Conservation (phyloP, 2,329 filamentous ascomycete genomes). For the Penicillium sp. region DNA sequence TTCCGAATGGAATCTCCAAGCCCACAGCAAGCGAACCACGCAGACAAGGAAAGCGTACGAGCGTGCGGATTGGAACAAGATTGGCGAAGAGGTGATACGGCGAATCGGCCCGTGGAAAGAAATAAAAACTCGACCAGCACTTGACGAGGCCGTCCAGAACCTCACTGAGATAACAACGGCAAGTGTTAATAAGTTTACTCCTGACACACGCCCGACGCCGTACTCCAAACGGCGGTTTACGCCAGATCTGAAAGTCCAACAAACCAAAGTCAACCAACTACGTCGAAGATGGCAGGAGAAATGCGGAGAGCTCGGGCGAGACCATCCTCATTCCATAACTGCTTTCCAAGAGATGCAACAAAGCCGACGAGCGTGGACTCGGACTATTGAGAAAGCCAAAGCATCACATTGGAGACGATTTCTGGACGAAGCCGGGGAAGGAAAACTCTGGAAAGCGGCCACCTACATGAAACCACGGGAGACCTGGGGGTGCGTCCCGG, state of each 20-base stretch:
- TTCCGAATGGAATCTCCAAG: background rate
- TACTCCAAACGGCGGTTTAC: constrained; percentile 31
- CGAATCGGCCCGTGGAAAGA: background rate
- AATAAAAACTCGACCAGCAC: background rate
- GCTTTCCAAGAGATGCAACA: constrained; percentile 15
- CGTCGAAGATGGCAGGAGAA: constrained; percentile 22
- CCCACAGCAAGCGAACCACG: background rate
- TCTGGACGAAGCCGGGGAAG: constrained; percentile 12
- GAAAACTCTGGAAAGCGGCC: constrained; percentile 19
- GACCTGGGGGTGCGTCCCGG: constrained; percentile 13
- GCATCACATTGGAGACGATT: constrained; percentile 24
- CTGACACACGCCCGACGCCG: background rate
- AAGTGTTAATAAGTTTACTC: background rate
- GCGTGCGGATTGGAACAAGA: background rate
- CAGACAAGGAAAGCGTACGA: background rate
- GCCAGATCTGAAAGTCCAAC: constrained; percentile 24
- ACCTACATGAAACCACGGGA: constrained; percentile 16
- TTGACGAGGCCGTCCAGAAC: background rate
- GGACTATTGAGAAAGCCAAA: constrained; percentile 6
- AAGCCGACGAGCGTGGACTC: constrained; percentile 21
- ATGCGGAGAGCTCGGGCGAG: constrained; percentile 10
- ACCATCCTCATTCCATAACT: constrained; percentile 2
- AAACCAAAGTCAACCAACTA: constrained; percentile 20
- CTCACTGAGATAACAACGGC: background rate
- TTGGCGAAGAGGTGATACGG: background rate